A percentile compares a stretch with the other conserved stretches of the same genome.
Evolutionary conservation across 129 eudicot species (phyloP).

Genomic region (Tagetes patula): DNA sequence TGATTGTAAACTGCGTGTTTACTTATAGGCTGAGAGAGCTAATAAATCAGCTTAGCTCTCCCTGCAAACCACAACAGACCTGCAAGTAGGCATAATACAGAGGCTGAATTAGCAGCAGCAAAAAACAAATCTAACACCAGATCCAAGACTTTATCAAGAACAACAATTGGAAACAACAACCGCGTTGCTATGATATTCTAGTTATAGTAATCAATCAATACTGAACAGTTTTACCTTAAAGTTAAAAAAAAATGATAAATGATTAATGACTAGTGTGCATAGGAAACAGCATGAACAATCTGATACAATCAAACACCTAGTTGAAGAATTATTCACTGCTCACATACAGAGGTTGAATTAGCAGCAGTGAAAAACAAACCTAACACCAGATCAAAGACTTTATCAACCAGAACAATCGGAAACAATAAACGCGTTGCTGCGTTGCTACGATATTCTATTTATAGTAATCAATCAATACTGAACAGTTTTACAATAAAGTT

Average conservation of each 20-base stretch:
- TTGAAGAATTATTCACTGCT: too few species aligned
- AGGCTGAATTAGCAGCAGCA: neutral
- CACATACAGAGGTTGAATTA: too few species aligned
- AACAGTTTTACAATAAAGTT: too few species aligned
- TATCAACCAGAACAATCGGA: conserved; percentile 2
- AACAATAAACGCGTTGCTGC: neutral
- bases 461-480: too few species aligned
- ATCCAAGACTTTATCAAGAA: neutral
- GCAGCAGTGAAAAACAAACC: neutral
- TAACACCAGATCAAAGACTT: neutral
- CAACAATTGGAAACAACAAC: neutral
- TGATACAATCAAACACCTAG: too few species aligned
- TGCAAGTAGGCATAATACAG: conserved; percentile 17
- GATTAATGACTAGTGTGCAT: too few species aligned
- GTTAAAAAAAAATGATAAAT: too few species aligned
- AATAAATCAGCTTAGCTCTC: conserved; percentile 31
- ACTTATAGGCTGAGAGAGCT: conserved; percentile 35
- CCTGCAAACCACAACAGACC: conserved; percentile 32
- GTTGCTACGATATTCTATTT: too few species aligned
- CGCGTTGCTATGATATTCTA: too few species aligned
- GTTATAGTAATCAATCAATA: too few species aligned
- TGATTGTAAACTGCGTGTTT: neutral
- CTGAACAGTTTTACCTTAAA: too few species aligned
- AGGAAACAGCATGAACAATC: too few species aligned
- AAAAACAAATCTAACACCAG: neutral